Percentiles rank a stretch among this genome's conserved stretches.
These are phyloP conservation scores for Flaveria floridana DNA, from an alignment of 140 eudicot genomes.

Conservation along the genomic window DNA sequence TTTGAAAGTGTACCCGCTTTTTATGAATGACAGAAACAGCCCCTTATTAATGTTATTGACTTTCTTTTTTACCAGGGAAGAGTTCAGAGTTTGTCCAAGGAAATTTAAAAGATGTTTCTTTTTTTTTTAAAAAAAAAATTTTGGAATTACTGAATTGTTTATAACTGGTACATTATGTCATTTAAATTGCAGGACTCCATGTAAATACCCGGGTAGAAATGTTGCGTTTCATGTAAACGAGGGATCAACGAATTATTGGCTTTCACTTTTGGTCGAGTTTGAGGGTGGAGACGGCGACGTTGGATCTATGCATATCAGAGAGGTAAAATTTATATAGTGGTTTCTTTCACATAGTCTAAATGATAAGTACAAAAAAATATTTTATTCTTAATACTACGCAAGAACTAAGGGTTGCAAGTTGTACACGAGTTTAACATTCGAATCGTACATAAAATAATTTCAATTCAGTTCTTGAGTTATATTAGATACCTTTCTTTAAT, in stretches of 20 bases:
- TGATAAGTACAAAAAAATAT: background rate
- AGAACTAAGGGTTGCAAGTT: constrained; percentile 3
- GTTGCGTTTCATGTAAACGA: constrained; percentile 83
- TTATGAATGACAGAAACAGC: background rate
- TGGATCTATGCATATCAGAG: constrained; percentile 88
- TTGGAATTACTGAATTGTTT: background rate
- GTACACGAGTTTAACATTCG: background rate
- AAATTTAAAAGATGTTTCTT: too few relatives aligned
- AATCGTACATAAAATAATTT: too few relatives aligned
- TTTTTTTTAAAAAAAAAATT: too few relatives aligned
- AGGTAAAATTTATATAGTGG: constrained; percentile 43
- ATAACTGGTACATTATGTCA: background rate
- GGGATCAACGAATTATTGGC: constrained; percentile 91
- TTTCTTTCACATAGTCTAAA: background rate
- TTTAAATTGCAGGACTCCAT: constrained; percentile 59
- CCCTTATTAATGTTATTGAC: background rate
- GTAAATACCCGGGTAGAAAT: constrained; percentile 78
- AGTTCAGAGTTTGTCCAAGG: background rate
- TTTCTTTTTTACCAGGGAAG: background rate
- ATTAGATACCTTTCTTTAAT: too few relatives aligned
- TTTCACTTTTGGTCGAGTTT: constrained; percentile 77
- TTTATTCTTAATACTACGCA: background rate
- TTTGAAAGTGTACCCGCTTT: background rate
- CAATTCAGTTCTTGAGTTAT: too few relatives aligned
- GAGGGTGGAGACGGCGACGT: constrained; percentile 95